phyloP scores from a whole-genome alignment of 306 rosid genomes.

The Senna siamea region DNA sequence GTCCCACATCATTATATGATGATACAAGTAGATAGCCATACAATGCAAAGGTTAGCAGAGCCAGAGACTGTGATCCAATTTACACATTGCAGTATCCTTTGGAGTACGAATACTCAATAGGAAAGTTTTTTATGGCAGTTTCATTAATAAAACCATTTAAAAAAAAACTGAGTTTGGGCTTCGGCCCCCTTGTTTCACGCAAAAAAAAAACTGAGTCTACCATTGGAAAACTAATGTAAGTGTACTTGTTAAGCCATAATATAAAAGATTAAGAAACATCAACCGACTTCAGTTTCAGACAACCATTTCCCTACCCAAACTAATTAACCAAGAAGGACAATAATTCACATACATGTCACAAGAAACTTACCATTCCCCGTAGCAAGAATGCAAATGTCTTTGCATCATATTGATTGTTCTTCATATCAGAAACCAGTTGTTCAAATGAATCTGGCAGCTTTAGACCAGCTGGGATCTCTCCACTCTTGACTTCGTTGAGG shows the following conservation, averaged over 20 bases:
- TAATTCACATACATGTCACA: slow-evolving; percentile 18
- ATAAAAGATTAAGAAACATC: slow-evolving; percentile 21
- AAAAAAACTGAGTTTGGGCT: not conserved
- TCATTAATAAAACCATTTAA: not conserved
- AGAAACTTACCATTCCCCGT: slow-evolving; percentile 80
- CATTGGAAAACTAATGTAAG: not conserved
- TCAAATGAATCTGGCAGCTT: slow-evolving; percentile 85
- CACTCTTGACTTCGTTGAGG: slow-evolving; percentile 79
- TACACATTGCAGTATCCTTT: not conserved
- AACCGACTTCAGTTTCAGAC: slow-evolving; percentile 35
- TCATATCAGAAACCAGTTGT: slow-evolving; percentile 83
- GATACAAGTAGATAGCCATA: not conserved
- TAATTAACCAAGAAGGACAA: slow-evolving; percentile 15
- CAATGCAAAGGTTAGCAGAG: not conserved
- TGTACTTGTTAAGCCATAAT: not conserved
- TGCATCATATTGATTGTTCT: slow-evolving; percentile 81
- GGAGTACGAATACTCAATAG: not conserved
- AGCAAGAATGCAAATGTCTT: slow-evolving; percentile 76
- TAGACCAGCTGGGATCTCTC: slow-evolving; percentile 70
- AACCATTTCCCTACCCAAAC: slow-evolving; percentile 17
- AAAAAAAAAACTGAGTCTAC: not conserved
- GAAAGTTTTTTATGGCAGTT: not conserved
- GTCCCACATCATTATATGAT: slow-evolving; percentile 9
- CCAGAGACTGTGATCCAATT: not conserved
- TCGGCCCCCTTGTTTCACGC: no score